Percentiles rank a stretch among this genome's conserved stretches.
These are phyloP conservation scores for Saxophila tyrrhenica DNA, from an alignment of 495 filamentous ascomycete species.

Conservation along the genomic window DNA sequence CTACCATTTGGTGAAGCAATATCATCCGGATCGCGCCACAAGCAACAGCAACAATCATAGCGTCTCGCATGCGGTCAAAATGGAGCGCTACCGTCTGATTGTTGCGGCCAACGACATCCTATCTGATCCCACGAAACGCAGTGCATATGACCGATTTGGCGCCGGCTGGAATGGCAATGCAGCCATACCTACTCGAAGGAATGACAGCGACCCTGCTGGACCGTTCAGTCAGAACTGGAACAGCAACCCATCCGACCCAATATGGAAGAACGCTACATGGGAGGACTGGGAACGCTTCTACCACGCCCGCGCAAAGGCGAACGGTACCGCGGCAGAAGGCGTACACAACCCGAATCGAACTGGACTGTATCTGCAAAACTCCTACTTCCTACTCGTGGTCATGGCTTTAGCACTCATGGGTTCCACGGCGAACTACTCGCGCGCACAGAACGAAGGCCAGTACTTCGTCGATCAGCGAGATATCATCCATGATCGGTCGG, in stretches of 20 bases:
- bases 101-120: conserved; percentile 82
- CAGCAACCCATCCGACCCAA: conserved; percentile 30
- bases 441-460: conserved; percentile 46
- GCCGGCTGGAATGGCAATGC: conserved; percentile 59
- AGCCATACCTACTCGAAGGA: conserved; percentile 26
- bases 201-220: conserved; percentile 21
- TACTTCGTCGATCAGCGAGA: conserved; percentile 51
- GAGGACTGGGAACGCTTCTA: conserved; percentile 96
- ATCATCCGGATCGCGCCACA: conserved; percentile 69
- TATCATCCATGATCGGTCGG: conserved; percentile 49
- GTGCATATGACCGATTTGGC: conserved; percentile 71
- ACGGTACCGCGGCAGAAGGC: neutral
- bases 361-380: conserved; percentile 60
- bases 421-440: conserved; percentile 53
- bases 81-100: conserved; percentile 80
- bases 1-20: conserved; percentile 86
- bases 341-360: conserved; percentile 33
- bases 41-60: neutral
- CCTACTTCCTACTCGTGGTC: conserved; percentile 59
- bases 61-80: conserved; percentile 39
- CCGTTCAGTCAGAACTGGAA: conserved; percentile 17
- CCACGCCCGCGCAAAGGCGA: conserved; percentile 9
- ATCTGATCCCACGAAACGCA: conserved; percentile 65
- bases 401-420: conserved; percentile 55
- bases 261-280: conserved; percentile 85